Base-by-base conservation (phyloP, 257 asterid genomes). In the Voacanga thouarsii region DNA sequence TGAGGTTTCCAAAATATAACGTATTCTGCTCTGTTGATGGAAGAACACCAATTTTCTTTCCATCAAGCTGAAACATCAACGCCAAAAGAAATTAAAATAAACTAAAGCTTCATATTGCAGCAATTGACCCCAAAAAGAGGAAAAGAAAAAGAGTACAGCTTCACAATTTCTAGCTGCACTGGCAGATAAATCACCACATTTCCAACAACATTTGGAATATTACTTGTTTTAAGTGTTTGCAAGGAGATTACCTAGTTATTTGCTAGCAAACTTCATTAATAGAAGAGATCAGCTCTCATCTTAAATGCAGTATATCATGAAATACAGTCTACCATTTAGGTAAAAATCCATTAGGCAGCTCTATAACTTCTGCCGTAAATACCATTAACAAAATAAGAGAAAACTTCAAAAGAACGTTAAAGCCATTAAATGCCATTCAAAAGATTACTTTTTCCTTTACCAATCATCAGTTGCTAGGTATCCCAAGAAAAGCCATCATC, bases 31-130 rank as follows among this genome's bases (percentile, higher is more conserved):
- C 94, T 39, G 79, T 81, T 77, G 98, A 92, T 78, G 93, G 97
- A 71, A 88, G 93, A 83, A 94, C 90, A 74, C 97, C 97, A 76
- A 94, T 89, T 86, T 88, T 87, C 93, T 88, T 92, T 41, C 98
- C 98, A 49, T 92, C 91, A 61, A 94, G 72, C 98, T 94, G 97
- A 83, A 85, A 80, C 56, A 53, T 30, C 39, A 74, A 75, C 70
- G 56, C 23, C 4, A 68, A 4, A 76, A 72, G 26, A 59, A 56
- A 70, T 50, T 33, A 75, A 30, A 26, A 55, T 23, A 19, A n/a
- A 8, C 28, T 78, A 44, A 23, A 2, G 6, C 28, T 18, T n/a
- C 33, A 28, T 78, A 41, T 45, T 39, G 39, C 49, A 28, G 9
- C 26, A 28, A 19, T 67, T 18, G 37, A 65, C 44, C 2, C 44